Evolutionary conservation across 2,329 filamentous ascomycete species (phyloP), one percentile per base, ranked within the genome.

Genomic region (Aspergillus alliaceus): DNA sequence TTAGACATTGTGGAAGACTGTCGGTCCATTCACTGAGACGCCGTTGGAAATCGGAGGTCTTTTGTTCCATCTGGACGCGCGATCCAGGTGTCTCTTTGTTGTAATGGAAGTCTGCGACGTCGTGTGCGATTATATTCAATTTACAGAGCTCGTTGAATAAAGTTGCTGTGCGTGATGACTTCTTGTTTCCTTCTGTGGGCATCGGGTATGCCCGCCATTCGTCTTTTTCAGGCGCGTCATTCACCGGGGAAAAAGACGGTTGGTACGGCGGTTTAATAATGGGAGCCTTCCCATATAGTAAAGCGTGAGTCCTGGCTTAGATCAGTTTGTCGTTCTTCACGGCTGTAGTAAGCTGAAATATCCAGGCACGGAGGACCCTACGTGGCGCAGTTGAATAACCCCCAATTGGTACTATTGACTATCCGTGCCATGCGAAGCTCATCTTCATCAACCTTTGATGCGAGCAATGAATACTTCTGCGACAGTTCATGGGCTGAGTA

Each of bases 361-460:
- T 15, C 14, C 37, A 32, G 7, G 27, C 31, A 47, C 22, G 29
- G 50, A 50, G 14, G 24, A 37, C 25, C 67, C 51, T 66, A 70
- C 68, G 65, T 64, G 3, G 63, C 54, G 37, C 68, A 49, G 32
- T 66, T 68, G 57, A 66, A 71, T 6, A 69, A 22, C 1, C 69
- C 69, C 66, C 67, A 71, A 15, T 61, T 53, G 2, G 62, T 59
- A 11, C 57, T 50, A 20, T 64, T 59, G 25, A 62, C 53, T 27
- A 54, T 59, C 44, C 47, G 59, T n/a, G 47, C 49, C 50, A 63
- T 54, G 2, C 42, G 48, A 7, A 57, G 31, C 1, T 59, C 54
- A 5, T 70, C 60, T 34, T 64, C 52, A 46, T 68, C 62, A 25
- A 54, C 57, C 32, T 59, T 54, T 5, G 52, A 29, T 1, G 52